Evolutionary conservation across 192 early-diverging fungal genomes (phyloP).

Genomic region (Dissophora globulifera): DNA sequence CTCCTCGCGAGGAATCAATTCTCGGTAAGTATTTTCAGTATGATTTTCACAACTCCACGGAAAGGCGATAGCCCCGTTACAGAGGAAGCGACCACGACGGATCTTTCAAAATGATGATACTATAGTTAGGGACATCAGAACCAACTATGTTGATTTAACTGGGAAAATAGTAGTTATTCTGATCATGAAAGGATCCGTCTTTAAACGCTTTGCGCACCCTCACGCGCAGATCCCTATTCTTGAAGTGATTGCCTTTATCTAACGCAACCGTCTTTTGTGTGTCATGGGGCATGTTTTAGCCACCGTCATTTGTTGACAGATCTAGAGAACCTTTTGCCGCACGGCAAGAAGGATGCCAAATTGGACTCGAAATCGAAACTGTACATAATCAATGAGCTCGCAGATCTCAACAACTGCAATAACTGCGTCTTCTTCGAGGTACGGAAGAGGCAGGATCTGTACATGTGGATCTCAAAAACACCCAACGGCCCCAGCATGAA

Average conservation of each 20-base stretch:
- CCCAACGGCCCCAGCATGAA: conserved; percentile 96
- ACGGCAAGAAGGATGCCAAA: conserved; percentile 96
- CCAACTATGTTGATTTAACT: conserved; percentile 35
- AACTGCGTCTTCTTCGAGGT: conserved; percentile 97
- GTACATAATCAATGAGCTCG: conserved; percentile 90
- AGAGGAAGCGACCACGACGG: not conserved
- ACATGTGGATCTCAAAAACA: conserved; percentile 95
- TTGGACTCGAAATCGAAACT: conserved; percentile 93
- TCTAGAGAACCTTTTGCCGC: conserved; percentile 87
- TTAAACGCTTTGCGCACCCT: too few relatives aligned
- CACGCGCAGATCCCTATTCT: too few relatives aligned
- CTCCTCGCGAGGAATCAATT: conserved; percentile 88
- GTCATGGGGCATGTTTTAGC: too few relatives aligned
- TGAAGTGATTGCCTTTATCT: too few relatives aligned
- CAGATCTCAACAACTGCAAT: conserved; percentile 98
- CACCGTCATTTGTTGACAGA: conserved; percentile 95
- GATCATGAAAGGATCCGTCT: too few relatives aligned
- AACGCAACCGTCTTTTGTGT: too few relatives aligned
- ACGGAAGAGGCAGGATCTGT: conserved; percentile 90
- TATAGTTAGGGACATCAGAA: conserved; percentile 42
- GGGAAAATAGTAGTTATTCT: conserved; percentile 27
- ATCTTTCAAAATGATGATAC: conserved; percentile 24
- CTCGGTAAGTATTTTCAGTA: conserved; percentile 71
- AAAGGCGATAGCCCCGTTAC: not conserved
- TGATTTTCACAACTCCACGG: too few relatives aligned